These are phyloP conservation scores for Oligophagozyma castellii DNA, from an alignment of 1,139 yeast genomes.

Conservation along the genomic window DNA sequence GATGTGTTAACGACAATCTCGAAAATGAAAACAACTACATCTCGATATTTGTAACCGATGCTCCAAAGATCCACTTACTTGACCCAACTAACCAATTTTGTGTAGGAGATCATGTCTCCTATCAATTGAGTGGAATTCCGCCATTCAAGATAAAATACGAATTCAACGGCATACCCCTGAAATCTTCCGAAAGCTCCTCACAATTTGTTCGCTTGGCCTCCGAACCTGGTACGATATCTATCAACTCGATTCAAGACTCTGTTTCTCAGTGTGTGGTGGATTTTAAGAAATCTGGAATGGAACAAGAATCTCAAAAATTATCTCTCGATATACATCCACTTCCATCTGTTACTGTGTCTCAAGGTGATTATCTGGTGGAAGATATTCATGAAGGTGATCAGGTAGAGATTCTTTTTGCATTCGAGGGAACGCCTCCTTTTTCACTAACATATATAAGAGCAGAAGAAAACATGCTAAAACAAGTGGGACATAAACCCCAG, in stretches of 20 bases:
- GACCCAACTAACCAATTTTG: slow-evolving; percentile 44
- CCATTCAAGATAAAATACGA: slow-evolving; percentile 67
- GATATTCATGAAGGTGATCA: slow-evolving; percentile 88
- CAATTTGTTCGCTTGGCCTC: slow-evolving; percentile 66
- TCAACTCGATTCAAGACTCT: slow-evolving; percentile 63
- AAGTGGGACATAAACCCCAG: slow-evolving; percentile 29
- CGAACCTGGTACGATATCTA: slow-evolving; percentile 57
- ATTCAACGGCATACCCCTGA: slow-evolving; percentile 50
- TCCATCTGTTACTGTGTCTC: slow-evolving; percentile 83
- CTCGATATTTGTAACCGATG: slow-evolving; percentile 50
- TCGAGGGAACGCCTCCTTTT: slow-evolving; percentile 63
- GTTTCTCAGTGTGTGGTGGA: slow-evolving; percentile 61
- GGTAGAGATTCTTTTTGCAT: slow-evolving; percentile 54
- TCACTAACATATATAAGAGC: slow-evolving; percentile 41
- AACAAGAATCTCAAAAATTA: slow-evolving; percentile 30
- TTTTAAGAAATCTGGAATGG: slow-evolving; percentile 31
- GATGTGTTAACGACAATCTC: slow-evolving; percentile 42
- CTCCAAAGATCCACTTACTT: slow-evolving; percentile 47
- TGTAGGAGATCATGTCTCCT: slow-evolving; percentile 82
- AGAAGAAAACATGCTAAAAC: slow-evolving; percentile 28
- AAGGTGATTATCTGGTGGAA: slow-evolving; percentile 58
- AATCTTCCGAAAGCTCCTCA: slow-evolving; percentile 41
- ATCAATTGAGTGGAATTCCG: slow-evolving; percentile 62
- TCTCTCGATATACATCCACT: slow-evolving; percentile 54
- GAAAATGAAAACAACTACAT: slow-evolving; percentile 25